A percentile compares a stretch with the other conserved stretches of the same genome.
Evolutionary conservation across 2,329 filamentous ascomycete species (phyloP).

Genomic region (Fusarium ramigenum): DNA sequence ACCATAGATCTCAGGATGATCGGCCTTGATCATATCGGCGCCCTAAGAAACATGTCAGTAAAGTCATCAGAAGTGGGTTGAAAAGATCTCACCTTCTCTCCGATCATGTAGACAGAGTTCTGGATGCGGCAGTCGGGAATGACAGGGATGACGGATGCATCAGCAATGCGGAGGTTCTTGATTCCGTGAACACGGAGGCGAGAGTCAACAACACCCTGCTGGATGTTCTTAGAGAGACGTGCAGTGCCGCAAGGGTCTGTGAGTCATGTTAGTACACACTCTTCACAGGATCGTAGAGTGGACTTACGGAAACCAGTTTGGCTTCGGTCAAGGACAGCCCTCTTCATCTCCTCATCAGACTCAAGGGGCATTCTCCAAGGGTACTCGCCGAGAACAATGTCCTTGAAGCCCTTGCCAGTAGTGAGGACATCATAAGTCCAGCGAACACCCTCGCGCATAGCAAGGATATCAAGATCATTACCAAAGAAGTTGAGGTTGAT

Average conservation of each 20-base stretch:
- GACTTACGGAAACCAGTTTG: slow-evolving; percentile 62
- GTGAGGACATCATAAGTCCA: slow-evolving; percentile 66
- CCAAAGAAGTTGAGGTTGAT: slow-evolving; percentile 70
- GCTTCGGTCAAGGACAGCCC: slow-evolving; percentile 64
- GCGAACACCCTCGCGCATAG: slow-evolving; percentile 66
- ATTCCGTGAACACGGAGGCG: slow-evolving; percentile 63
- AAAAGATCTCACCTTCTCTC: slow-evolving; percentile 55
- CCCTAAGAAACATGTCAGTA: background rate
- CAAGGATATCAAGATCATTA: slow-evolving; percentile 65
- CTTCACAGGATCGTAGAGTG: accelerated
- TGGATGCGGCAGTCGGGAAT: slow-evolving; percentile 66
- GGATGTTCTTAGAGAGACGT: slow-evolving; percentile 60
- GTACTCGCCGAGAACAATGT: slow-evolving; percentile 63
- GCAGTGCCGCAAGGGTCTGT: slow-evolving; percentile 63
- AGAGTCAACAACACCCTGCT: slow-evolving; percentile 59
- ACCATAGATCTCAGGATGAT: background rate
- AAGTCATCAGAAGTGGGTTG: accelerated
- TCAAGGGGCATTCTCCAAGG: slow-evolving; percentile 68
- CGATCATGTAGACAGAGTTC: slow-evolving; percentile 69
- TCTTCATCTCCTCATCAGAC: slow-evolving; percentile 65
- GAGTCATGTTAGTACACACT: accelerated
- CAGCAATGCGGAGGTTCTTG: slow-evolving; percentile 62
- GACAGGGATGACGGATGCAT: slow-evolving; percentile 65
- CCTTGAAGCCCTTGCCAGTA: slow-evolving; percentile 65
- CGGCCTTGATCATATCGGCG: slow-evolving; percentile 1